Conservation (phyloP, 495 filamentous ascomycete genomes). For the Peziza echinospora region DNA sequence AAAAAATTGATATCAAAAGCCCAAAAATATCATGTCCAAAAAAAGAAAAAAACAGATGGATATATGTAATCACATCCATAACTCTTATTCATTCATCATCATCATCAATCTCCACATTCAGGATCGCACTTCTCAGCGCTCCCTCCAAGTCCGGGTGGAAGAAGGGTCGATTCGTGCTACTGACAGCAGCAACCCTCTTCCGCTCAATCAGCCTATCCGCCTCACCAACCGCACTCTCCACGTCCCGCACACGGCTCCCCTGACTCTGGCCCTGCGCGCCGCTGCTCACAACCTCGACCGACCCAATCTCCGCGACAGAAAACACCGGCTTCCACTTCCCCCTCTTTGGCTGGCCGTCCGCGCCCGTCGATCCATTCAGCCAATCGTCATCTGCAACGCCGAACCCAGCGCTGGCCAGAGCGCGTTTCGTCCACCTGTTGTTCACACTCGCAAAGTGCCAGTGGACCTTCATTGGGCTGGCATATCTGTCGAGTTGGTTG, state of each 20-base stretch:
- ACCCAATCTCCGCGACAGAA: slow-evolving; percentile 68
- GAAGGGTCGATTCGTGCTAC: slow-evolving; percentile 68
- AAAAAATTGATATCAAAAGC: too few relatives aligned
- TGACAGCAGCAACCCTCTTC: slow-evolving; percentile 41
- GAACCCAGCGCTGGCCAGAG: slow-evolving; percentile 77
- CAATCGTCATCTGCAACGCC: slow-evolving; percentile 48
- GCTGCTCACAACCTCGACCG: slow-evolving; percentile 28
- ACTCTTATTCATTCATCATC: too few relatives aligned
- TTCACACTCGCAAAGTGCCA: slow-evolving; percentile 93
- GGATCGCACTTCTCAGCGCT: slow-evolving; percentile 71
- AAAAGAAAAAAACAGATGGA: too few relatives aligned
- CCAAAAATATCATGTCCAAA: too few relatives aligned
- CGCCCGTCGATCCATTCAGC: too few relatives aligned
- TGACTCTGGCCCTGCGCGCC: slow-evolving; percentile 35
- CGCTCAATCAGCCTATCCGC: slow-evolving; percentile 35
- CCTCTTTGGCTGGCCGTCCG: slow-evolving; percentile 26
- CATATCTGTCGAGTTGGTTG: slow-evolving; percentile 85
- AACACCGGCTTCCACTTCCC: slow-evolving; percentile 99
- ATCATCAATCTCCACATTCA: slow-evolving; percentile 35
- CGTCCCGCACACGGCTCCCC: slow-evolving; percentile 14
- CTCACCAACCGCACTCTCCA: slow-evolving; percentile 33
- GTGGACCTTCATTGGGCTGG: slow-evolving; percentile 63
- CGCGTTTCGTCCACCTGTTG: slow-evolving; percentile 95
- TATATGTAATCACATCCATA: too few relatives aligned
- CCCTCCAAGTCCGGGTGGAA: slow-evolving; percentile 92